Percentiles rank a stretch among this genome's conserved stretches.
These are phyloP conservation scores for Cotoneaster glaucophyllus DNA, from an alignment of 306 rosid species.

Conservation along the genomic window DNA sequence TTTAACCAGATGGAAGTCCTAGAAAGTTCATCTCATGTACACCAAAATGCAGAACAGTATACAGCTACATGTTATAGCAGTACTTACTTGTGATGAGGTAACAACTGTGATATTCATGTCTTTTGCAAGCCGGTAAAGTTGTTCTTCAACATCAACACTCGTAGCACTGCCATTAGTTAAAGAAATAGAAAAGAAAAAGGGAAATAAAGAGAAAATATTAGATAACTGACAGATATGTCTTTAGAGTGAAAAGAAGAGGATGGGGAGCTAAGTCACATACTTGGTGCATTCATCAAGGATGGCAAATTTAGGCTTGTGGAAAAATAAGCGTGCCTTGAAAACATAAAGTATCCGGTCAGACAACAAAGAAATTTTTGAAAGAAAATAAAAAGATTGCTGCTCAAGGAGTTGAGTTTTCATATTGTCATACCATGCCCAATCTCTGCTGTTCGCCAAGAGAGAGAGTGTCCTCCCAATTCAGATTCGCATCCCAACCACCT, in stretches of 20 bases:
- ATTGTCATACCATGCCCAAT: conserved; percentile 73
- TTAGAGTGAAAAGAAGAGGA: background rate
- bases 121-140: conserved; percentile 79
- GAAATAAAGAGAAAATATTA: background rate
- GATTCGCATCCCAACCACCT: conserved; percentile 82
- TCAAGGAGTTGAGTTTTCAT: background rate
- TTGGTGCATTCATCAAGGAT: conserved; percentile 98
- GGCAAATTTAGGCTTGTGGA: conserved; percentile 88
- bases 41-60: background rate
- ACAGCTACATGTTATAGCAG: background rate
- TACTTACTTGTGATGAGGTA: conserved; percentile 92
- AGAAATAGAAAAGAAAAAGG: background rate
- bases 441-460: conserved; percentile 99
- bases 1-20: background rate
- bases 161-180: conserved; percentile 67
- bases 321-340: conserved; percentile 86
- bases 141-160: conserved; percentile 96
- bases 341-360: conserved; percentile 26
- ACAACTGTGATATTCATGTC: conserved; percentile 82
- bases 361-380: conserved; percentile 1
- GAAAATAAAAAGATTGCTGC: conserved; percentile 9
- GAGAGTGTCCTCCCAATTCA: conserved; percentile 88
- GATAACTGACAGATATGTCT: conserved; percentile 1
- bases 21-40: background rate
- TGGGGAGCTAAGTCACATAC: conserved; percentile 39